Percentiles rank a stretch among this genome's conserved stretches.
These are phyloP conservation scores for Cocos nucifera DNA, from an alignment of 176 grass and related monocot species.

Conservation along the genomic window DNA sequence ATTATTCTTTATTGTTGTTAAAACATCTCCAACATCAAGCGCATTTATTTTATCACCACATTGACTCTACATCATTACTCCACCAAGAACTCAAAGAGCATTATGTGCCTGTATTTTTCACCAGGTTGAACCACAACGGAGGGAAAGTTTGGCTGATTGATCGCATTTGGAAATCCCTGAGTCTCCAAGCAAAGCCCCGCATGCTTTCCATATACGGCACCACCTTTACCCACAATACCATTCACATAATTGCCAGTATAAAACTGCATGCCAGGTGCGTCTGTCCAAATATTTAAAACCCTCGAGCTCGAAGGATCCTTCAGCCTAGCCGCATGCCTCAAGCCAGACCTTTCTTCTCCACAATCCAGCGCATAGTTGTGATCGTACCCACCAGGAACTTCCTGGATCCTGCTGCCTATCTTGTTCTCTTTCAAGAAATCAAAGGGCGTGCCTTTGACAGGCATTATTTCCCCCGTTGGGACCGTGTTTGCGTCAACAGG, in stretches of 20 bases:
- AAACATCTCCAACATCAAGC: too few species aligned
- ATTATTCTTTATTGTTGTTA: too few species aligned
- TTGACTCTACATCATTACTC: not conserved
- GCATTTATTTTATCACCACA: too few species aligned
- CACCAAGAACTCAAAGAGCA: constrained; percentile 59
- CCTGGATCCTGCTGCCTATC: constrained; percentile 42
- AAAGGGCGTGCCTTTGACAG: constrained; percentile 44
- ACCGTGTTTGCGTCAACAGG: constrained; percentile 54
- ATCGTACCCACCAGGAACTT: constrained; percentile 48
- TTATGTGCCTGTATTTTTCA: constrained; percentile 72
- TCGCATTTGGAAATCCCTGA: constrained; percentile 87
- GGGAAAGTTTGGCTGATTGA: constrained; percentile 66
- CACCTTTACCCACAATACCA: constrained; percentile 54
- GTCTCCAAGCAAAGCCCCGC: constrained; percentile 77
- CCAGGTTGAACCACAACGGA: constrained; percentile 54
- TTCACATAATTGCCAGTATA: constrained; percentile 62
- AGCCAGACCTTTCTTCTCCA: constrained; percentile 48
- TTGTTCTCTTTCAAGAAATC: constrained; percentile 47
- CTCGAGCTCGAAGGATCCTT: constrained; percentile 40
- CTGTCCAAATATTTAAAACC: constrained; percentile 53
- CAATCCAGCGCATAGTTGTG: constrained; percentile 58
- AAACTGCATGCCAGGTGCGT: constrained; percentile 75
- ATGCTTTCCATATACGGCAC: constrained; percentile 48
- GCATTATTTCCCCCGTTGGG: constrained; percentile 64
- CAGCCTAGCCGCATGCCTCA: constrained; percentile 60